Evolutionary conservation across 2,329 filamentous ascomycete species (phyloP), one percentile per base, ranked within the genome.

Genomic region (Fusarium nanum): DNA sequence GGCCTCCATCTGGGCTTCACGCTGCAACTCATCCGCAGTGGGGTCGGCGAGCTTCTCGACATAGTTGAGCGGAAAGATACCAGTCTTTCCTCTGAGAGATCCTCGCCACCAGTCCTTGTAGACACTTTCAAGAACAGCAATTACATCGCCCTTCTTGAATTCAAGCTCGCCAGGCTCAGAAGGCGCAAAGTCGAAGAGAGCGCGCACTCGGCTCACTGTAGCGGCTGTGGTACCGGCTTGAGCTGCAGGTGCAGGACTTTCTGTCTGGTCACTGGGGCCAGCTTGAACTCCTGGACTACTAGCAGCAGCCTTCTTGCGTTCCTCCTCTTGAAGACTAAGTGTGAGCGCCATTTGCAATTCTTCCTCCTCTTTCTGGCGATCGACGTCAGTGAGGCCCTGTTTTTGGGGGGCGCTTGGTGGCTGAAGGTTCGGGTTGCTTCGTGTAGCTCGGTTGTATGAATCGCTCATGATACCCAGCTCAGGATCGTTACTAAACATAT

Each of bases 41-140:
- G 96, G 96, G 77, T 99, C 96, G 58, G 94, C 90, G 70, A 99
- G 85, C 81, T 99, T 99, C 83, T 99, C 96, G 18, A 99, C 96
- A 77, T 99, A 99, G 83, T 99, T 99, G 71, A 99, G 87, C 9
- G 96, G 96, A 81, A 99, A 99, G 71, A 99, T 99, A 74, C 96
- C 96, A 9, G 94, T 98, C 80, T 98, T 93, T 22, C 96, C 96
- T 77, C 94, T 90, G 63, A 99, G 84, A 44, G 94, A 97, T 2
- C 96, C 96, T 75, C 97, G 95, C 96, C 96, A 99, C 96, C 96
- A 99, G 80, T 99, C 96, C 81, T 98, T 99, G 83, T 97, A 99
- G 3, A 98, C 96, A 3, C 94, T 98, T 81, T 98, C 96, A 42
- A 99, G 86, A 18, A 99, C 96, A 2, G 96, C 95, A 79, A 99